phyloP scores from a whole-genome alignment of 495 filamentous ascomycete species.

The Aspergillus heteromorphus region DNA sequence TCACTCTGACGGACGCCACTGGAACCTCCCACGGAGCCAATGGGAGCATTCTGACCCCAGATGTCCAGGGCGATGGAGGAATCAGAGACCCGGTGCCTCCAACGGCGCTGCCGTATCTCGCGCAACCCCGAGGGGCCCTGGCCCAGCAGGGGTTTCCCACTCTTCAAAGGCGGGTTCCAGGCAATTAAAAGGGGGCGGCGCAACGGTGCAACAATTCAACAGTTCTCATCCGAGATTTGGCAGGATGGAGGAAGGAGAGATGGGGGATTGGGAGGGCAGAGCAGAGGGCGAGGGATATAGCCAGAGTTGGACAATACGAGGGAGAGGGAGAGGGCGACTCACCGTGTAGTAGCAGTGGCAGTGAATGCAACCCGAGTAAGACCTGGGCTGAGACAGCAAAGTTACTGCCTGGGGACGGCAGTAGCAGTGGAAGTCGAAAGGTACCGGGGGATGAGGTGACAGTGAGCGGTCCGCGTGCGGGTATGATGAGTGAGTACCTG shows the following conservation, averaged over 20 bases:
- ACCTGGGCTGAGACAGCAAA: not conserved
- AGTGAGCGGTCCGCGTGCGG: not conserved
- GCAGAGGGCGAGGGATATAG: too few species aligned
- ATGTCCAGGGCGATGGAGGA: slow-evolving; percentile 5
- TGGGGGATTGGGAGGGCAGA: not conserved
- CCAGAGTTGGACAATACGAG: not conserved
- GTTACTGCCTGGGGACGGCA: too few species aligned
- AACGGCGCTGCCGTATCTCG: slow-evolving; percentile 8
- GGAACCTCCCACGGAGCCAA: slow-evolving; percentile 20
- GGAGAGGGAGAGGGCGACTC: too few species aligned
- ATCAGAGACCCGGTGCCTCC: slow-evolving; percentile 9
- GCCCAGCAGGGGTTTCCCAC: not conserved
- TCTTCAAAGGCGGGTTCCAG: not conserved
- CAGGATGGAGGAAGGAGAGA: not conserved
- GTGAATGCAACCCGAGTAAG: not conserved
- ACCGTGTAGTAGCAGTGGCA: not conserved
- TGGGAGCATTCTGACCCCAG: slow-evolving; percentile 19
- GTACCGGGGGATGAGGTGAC: too few species aligned
- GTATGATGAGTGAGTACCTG: not conserved
- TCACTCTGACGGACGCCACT: slow-evolving; percentile 28
- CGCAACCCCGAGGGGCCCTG: slow-evolving; percentile 5
- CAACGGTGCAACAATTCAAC: too few species aligned
- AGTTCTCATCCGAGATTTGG: not conserved
- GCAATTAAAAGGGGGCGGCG: not conserved
- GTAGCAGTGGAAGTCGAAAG: too few species aligned